Conservation (phyloP, 805 yeast genomes). For the Metschnikowia sp. region DNA sequence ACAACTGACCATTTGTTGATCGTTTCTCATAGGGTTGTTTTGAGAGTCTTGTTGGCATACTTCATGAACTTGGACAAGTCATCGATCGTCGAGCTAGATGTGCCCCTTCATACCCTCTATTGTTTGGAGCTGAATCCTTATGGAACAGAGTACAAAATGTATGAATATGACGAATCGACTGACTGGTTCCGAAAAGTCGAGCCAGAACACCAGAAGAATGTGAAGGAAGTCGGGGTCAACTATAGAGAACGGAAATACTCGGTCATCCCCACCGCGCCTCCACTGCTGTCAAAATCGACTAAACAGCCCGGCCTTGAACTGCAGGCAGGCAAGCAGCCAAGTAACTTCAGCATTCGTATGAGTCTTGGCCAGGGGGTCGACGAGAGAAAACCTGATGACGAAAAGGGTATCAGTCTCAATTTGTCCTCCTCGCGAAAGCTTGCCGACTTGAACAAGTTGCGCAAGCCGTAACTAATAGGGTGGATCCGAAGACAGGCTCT, state of each 20-base stretch:
- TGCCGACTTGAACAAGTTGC: slow-evolving; percentile 28
- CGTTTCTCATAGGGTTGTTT: slow-evolving; percentile 87
- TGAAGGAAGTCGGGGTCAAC: slow-evolving; percentile 68
- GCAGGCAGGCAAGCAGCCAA: slow-evolving; percentile 1
- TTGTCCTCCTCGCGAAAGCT: slow-evolving; percentile 23
- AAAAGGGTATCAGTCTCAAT: slow-evolving; percentile 4
- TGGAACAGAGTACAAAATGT: slow-evolving; percentile 90
- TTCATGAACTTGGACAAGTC: slow-evolving; percentile 79
- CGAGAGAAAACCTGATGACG: slow-evolving; percentile 9
- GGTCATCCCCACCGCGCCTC: slow-evolving; percentile 76
- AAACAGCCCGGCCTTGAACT: slow-evolving; percentile 3
- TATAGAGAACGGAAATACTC: slow-evolving; percentile 67
- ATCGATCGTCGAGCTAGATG: slow-evolving; percentile 83
- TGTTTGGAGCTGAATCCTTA: slow-evolving; percentile 90
- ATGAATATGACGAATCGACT: slow-evolving; percentile 73
- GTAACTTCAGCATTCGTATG: slow-evolving; percentile 25
- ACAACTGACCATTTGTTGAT: slow-evolving; percentile 82
- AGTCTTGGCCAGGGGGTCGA: slow-evolving; percentile 20
- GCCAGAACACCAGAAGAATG: slow-evolving; percentile 52
- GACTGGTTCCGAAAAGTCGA: slow-evolving; percentile 77
- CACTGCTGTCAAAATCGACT: slow-evolving; percentile 21
- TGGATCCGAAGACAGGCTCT: neutral
- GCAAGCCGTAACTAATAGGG: slow-evolving; percentile 19
- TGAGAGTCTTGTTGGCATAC: slow-evolving; percentile 82
- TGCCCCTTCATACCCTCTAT: slow-evolving; percentile 88